Evolutionary conservation across 73 alveolate species (phyloP).

Genomic region (Paramecium sexaurelia): DNA sequence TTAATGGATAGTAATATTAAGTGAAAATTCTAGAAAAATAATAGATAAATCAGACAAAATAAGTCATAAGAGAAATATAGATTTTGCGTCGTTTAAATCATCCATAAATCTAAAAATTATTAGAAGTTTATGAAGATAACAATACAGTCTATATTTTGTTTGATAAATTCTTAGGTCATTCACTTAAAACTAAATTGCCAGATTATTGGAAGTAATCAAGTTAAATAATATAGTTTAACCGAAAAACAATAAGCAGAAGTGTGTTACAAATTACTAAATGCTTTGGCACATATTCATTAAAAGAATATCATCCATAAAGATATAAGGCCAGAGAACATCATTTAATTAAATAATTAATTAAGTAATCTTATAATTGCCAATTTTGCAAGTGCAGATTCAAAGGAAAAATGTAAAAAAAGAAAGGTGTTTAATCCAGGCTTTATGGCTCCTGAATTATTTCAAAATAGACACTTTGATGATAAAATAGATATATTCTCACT

Average conservation of each 20-base stretch:
- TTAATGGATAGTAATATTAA: constrained; percentile 28
- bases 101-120: neutral
- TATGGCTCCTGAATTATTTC: constrained; percentile 64
- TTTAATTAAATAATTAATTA: neutral
- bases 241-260: neutral
- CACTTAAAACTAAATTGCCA: neutral
- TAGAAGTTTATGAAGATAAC: constrained; percentile 51
- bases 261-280: constrained; percentile 13
- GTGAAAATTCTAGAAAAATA: constrained; percentile 11
- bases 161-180: constrained; percentile 45
- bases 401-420: neutral
- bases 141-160: constrained; percentile 16
- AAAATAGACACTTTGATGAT: constrained; percentile 50
- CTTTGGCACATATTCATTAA: constrained; percentile 12
- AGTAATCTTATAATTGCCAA: neutral
- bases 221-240: neutral
- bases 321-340: constrained; percentile 44
- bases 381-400: constrained; percentile 27
- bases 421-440: constrained; percentile 35
- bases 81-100: constrained; percentile 14
- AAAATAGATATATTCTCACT: constrained; percentile 63
- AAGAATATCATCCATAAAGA: constrained; percentile 31
- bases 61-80: neutral
- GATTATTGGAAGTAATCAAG: neutral
- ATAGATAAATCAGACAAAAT: neutral